Base-by-base conservation (phyloP, 2,329 filamentous ascomycete genomes). In the Epichloe typhina region DNA sequence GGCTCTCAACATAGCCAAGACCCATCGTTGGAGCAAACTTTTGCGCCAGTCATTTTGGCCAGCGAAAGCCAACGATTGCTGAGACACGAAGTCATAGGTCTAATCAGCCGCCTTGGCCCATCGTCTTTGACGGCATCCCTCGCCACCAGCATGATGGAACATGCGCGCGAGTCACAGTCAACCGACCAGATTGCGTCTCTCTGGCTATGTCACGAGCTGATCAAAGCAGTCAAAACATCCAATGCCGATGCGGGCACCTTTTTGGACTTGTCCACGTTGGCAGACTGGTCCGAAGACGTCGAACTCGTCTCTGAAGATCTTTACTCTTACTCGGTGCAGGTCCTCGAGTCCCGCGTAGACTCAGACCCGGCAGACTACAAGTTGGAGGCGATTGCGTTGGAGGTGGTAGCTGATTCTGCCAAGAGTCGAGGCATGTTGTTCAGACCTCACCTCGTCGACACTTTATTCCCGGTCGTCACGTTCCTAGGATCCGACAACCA, bases 401-500 rank as follows among this genome's bases (percentile, higher is more conserved):
- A 97, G 64, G 78, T 84, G 2, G 73, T 90, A 6, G 83, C 89
- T 0, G 78, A 91, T 50, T 83, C 88, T 54, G 87, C 91, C 3
- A 73, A 77, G 26, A 79, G 79, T 17, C 72, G 85, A 38, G 76
- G 80, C 19, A 63, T 75, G 48, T 77, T 79, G 0, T 98, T 96
- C 64, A 81, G 86, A 3, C 78, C 82, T 3, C 91, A 97, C 62
- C 75, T 98, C 9, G 88, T 96, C 47, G 93, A 98, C 58, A 82
- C 89, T 0, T 71, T 98, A 12, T 98, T 95, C 64, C 90, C 93
- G 0, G 75, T 95, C n/a, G 78, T 94, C 0, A 87, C 93, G n/a
- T 79, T 90, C 47, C 72, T 98, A 15, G 89, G 88, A 4, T 90
- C 88, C 3, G 71, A 75, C 1, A 80, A 82, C 37, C 67, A 75